Base-by-base conservation (phyloP, 106 monocot species). In the Apostasia ramifera region DNA sequence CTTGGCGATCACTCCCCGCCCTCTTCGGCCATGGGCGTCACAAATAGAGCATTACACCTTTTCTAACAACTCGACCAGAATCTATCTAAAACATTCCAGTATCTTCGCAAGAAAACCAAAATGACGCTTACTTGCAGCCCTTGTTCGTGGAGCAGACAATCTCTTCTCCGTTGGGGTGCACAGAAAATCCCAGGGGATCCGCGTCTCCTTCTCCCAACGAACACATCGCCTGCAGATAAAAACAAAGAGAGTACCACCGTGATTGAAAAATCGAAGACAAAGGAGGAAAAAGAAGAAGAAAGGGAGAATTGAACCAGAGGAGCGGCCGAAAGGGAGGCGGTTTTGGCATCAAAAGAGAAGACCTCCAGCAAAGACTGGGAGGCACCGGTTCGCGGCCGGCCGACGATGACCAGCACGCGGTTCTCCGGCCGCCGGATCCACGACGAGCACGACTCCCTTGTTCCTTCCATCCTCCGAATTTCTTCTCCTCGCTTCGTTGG, bases 121-220 rank as follows among this genome's bases (percentile, higher is more conserved):
- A 44, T 4, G 47, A 66, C 37, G 69, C 73, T 66, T 63, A 92
- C 95, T 66, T 89, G 92, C 95, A 97, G 8, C 92, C 89, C 4
- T 68, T 83, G 40, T 76, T 53, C 39, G 86, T 89, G 61, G 87
- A 75, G 56, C 92, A 97, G 63, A 97, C 77, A 67, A 97, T 61
- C 68, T 92, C 92, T 4, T 89, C 86, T 9, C 95, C 95, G 68
- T 86, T 81, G 12, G 95, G 95, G 60, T 97, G 95, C 74, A 97
- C 95, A 44, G 82, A 80, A 74, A 97, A 79, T 42, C 74, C 67
- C 60, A 71, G 42, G 0, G 95, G 91, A 55, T 80, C 73, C 6
- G 77, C 91, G 1, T 65, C 91, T 8, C 81, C 83, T 1, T 82
- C 86, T 14, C 68, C 70, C 8, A 97, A 71, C 71, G 63, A 78